Percentiles rank a stretch among this genome's conserved stretches.
These are phyloP conservation scores for Gloeopeniophorella convolvens DNA, from an alignment of 768 basidiomycete genomes.

Conservation along the genomic window DNA sequence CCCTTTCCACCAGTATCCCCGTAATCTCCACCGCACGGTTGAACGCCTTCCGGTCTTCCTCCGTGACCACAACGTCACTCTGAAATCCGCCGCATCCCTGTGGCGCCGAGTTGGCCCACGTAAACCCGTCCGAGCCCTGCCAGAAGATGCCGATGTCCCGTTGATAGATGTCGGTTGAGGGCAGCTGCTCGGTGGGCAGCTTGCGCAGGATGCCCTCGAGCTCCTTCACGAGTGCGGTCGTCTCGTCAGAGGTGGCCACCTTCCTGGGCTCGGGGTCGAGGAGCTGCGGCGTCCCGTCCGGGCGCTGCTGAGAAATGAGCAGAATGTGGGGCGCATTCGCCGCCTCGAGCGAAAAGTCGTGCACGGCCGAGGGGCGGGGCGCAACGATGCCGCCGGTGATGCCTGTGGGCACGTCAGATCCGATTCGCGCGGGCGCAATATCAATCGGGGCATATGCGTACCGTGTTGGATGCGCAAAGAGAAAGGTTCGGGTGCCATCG, in stretches of 20 bases:
- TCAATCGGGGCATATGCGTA: slow-evolving; percentile 22
- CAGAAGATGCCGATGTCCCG: slow-evolving; percentile 59
- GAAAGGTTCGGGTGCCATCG: slow-evolving; percentile 48
- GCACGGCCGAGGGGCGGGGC: slow-evolving; percentile 51
- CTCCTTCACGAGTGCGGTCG: slow-evolving; percentile 43
- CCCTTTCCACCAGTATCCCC: slow-evolving; percentile 36
- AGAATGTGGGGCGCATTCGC: slow-evolving; percentile 32
- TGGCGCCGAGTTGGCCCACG: slow-evolving; percentile 59
- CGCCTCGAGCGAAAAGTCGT: slow-evolving; percentile 42
- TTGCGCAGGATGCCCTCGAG: slow-evolving; percentile 53
- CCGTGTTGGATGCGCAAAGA: slow-evolving; percentile 58
- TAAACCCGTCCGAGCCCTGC: slow-evolving; percentile 43
- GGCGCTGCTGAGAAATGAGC: slow-evolving; percentile 43
- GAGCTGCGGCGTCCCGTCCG: slow-evolving; percentile 40
- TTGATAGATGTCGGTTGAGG: slow-evolving; percentile 65
- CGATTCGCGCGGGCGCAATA: background rate
- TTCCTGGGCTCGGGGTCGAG: slow-evolving; percentile 38
- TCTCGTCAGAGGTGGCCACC: slow-evolving; percentile 31
- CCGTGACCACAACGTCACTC: slow-evolving; percentile 44
- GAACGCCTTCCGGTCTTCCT: slow-evolving; percentile 62
- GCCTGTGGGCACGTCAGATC: slow-evolving; percentile 35
- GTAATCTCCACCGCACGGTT: slow-evolving; percentile 65
- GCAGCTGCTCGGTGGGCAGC: slow-evolving; percentile 49
- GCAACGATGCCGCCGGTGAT: slow-evolving; percentile 73
- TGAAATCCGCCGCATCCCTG: slow-evolving; percentile 50